Evolutionary conservation across 2,329 filamentous ascomycete species (phyloP).

Genomic region (Monilinia polystroma): DNA sequence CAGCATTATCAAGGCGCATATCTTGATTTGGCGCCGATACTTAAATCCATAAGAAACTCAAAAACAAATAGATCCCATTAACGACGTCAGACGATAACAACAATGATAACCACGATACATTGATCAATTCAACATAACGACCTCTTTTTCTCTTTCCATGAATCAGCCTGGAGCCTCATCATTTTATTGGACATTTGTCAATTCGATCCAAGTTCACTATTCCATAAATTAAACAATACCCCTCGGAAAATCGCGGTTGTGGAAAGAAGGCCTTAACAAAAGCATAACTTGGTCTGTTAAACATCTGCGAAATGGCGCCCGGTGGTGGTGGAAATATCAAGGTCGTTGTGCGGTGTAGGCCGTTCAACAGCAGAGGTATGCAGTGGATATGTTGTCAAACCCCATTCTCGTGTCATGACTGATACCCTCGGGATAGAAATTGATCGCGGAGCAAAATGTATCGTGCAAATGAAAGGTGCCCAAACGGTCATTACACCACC

Average conservation of each 20-base stretch:
- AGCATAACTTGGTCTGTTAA: constrained; percentile 19
- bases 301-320: constrained; percentile 38
- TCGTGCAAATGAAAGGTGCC: constrained; percentile 91
- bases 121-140: constrained; percentile 11
- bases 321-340: constrained; percentile 90
- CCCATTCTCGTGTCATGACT: constrained; percentile 19
- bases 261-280: constrained; percentile 20
- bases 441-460: constrained; percentile 90
- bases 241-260: constrained; percentile 2
- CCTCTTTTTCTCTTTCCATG: constrained; percentile 21
- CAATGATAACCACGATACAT: constrained; percentile 22
- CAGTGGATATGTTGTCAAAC: constrained; percentile 18
- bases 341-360: constrained; percentile 94
- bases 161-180: neutral
- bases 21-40: constrained; percentile 2
- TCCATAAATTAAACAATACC: constrained; percentile 17
- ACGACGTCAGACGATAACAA: constrained; percentile 22
- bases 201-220: constrained; percentile 10
- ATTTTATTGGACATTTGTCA: constrained; percentile 17
- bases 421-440: constrained; percentile 59
- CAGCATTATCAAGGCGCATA: neutral
- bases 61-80: constrained; percentile 12
- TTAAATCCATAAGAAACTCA: constrained; percentile 2
- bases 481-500: constrained; percentile 86
- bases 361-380: constrained; percentile 92